Percentiles rank a stretch among this genome's conserved stretches.
Conservation (phyloP, 23 red algal genomes). For the Chondrus crispus region DNA sequence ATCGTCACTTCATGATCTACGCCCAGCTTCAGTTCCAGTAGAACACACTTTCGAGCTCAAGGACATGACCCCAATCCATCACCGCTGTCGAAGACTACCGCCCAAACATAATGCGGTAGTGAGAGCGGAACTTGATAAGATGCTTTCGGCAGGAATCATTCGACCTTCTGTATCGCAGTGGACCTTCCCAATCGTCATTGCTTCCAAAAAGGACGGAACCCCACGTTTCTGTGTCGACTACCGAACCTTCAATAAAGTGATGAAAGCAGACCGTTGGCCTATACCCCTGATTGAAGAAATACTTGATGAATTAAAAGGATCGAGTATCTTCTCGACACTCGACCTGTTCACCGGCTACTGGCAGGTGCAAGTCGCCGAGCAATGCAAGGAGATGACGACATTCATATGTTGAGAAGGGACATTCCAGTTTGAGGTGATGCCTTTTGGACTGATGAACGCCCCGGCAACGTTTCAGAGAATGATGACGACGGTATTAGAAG, state of each 20-base stretch:
- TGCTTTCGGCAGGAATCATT: neutral
- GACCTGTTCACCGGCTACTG: constrained; percentile 19
- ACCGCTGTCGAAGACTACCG: neutral
- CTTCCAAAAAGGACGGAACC: neutral
- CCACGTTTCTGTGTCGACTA: constrained; percentile 8
- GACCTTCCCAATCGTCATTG: constrained; percentile 13
- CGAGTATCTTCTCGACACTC: neutral
- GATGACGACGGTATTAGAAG: neutral
- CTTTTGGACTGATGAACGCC: constrained; percentile 24
- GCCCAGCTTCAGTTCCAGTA: neutral
- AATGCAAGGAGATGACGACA: constrained; percentile 13
- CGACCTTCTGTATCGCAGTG: neutral
- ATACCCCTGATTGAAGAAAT: neutral
- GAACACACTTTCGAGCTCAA: neutral
- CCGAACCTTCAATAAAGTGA: neutral
- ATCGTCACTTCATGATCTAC: neutral
- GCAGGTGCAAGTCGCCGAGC: neutral
- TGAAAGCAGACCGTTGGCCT: constrained; percentile 11
- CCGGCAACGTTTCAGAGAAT: constrained; percentile 13
- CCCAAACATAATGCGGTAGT: neutral
- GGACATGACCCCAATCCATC: neutral
- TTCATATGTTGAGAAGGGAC: neutral
- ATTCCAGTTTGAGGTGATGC: constrained; percentile 26
- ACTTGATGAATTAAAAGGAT: neutral
- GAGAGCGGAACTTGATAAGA: neutral